phyloP scores from a whole-genome alignment of 345 rosid genomes.

The Diplotaxis tenuifolia region DNA sequence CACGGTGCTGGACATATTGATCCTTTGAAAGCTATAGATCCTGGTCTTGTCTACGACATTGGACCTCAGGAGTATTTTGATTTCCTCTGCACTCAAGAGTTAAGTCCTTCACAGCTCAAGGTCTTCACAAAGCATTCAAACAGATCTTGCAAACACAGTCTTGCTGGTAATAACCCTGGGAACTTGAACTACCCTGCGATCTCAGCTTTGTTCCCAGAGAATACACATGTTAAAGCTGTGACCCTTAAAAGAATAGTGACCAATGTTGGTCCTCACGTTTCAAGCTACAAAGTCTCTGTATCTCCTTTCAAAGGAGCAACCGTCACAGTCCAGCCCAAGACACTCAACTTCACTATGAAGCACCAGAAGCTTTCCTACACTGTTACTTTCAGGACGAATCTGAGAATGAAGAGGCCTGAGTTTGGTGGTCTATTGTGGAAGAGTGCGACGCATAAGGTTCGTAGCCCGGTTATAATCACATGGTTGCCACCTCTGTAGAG shows the following conservation, averaged over 20 bases:
- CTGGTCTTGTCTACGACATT: slow-evolving; percentile 84
- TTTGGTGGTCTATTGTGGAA: slow-evolving; percentile 83
- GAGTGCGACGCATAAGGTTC: slow-evolving; percentile 72
- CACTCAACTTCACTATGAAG: slow-evolving; percentile 59
- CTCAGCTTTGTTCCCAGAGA: slow-evolving; percentile 68
- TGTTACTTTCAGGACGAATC: slow-evolving; percentile 53
- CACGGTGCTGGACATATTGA: slow-evolving; percentile 91
- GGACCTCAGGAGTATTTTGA: slow-evolving; percentile 74
- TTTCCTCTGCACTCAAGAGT: slow-evolving; percentile 76
- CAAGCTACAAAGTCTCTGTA: slow-evolving; percentile 59
- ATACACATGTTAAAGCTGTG: slow-evolving; percentile 33
- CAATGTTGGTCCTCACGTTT: slow-evolving; percentile 68
- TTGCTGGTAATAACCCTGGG: slow-evolving; percentile 43
- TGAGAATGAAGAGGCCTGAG: slow-evolving; percentile 56
- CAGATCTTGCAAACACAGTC: slow-evolving; percentile 56
- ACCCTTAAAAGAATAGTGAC: slow-evolving; percentile 66
- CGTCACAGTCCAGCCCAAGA: slow-evolving; percentile 51
- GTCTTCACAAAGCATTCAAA: slow-evolving; percentile 67
- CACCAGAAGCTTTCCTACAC: slow-evolving; percentile 71
- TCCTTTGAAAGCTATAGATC: slow-evolving; percentile 73
- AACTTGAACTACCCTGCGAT: slow-evolving; percentile 91
- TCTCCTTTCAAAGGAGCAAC: slow-evolving; percentile 67
- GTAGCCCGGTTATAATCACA: slow-evolving; percentile 73
- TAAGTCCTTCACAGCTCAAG: slow-evolving; percentile 56
- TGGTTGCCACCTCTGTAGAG: slow-evolving; percentile 56